Evolutionary conservation across 129 eudicot species (phyloP), one percentile per base, ranked within the genome.

Genomic region (Silybum marianum): DNA sequence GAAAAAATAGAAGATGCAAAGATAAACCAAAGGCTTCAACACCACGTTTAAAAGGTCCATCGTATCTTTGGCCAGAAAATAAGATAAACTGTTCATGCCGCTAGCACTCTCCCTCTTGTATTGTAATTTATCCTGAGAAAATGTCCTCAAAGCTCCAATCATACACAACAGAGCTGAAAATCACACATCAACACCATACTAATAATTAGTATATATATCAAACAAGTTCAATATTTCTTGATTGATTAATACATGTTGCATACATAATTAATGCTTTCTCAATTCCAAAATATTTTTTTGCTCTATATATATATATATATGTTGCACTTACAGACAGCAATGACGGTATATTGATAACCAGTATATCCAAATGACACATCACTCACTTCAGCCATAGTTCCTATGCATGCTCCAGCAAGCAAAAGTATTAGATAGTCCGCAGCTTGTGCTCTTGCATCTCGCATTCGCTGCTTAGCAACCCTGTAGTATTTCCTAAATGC

Each of bases 361-460:
- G 86, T 80, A 78, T 91, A 87, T 68, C 98, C 98, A 67, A 95
- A 95, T 26, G 97, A 87, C 71, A 89, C 98, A 72, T 94, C 99
- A 63, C 90, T 88, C 82, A 84, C 89, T 91, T 91, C 91, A 9
- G 99, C 91, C 87, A 95, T 91, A 67, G 90, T 89, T 74, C 99
- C 99, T 78, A 95, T 88, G 85, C 97, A 90, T 54, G 97, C 99
- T 87, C 99, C 99, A 73, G 99, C 99, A 25, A 93, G 90, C 74
- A 95, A 87, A 76, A 95, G 95, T 62, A 95, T 95, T 78, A 95
- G 73, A 83, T 87, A 95, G 80, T 95, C 99, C 18, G 90, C 97
- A 58, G 98, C 99, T 87, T 92, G 98, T 75, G 82, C 65, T 86
- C 92, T 83, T 19, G 99, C 95, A 73, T 95, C 99, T 68, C 98